Base-by-base conservation (phyloP, 2,329 filamentous ascomycete species). In the Trichoderma oligosporum region DNA sequence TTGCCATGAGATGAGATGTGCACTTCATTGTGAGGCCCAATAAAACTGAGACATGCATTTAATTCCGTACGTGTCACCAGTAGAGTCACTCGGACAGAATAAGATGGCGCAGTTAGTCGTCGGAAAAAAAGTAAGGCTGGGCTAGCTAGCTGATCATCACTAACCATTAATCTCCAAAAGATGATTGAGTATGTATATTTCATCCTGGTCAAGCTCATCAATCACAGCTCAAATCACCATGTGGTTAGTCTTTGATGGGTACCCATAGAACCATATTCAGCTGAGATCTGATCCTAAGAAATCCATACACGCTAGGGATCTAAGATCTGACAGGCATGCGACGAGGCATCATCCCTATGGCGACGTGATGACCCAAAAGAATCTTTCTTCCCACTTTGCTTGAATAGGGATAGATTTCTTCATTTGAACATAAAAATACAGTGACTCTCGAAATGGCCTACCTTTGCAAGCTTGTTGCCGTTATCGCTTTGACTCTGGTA, bases 381-480 rank as follows among this genome's bases (percentile, higher is more conserved):
- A 2, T n/a, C 6, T 25, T 8, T 22, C 22, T 38, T 33, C n/a
- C 35, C 9, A n/a, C 4, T 33, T 14, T 33, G n/a, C n/a, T 27
- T 38, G 9, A 12, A 7, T 11, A 16, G 16, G 4, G 16, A 18
- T 14, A 11, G 11, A 18, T 20, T 35, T 7, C n/a, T 27, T 4
- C 9, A 7, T 7, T 16, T 49, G n/a, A 8, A 25, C 8, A 2
- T 25, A 7, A 27, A 8, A 16, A 14, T 5, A 27, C 20, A 24
- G 12, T 1, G 35, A n/a, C 7, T 38, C 4, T 51, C 16, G 7
- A 52, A 29, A 59, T 59, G 57, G 44, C 45, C 7, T 35, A 31
- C 24, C 53, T 60, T n/a, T 29, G 25, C 39, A 60, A 46, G 11
- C 6, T 60, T 18, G 47, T 39, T 12, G 53, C 47, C 11, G 27